These are phyloP conservation scores for Trypanosoma mega DNA, from an alignment of 208 protist genomes.

Conservation along the genomic window DNA sequence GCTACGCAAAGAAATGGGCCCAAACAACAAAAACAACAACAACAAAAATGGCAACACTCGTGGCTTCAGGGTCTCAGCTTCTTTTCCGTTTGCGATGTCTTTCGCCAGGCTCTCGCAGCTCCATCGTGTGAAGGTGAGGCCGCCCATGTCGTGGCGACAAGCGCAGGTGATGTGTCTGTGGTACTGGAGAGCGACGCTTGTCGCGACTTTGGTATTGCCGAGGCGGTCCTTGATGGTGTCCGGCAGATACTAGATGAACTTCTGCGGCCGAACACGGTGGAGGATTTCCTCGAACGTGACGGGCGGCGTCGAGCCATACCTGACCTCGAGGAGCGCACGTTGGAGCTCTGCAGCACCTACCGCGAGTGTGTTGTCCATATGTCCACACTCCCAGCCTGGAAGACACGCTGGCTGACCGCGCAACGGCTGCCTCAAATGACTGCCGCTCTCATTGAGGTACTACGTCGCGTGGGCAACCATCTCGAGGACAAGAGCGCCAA, in stretches of 20 bases:
- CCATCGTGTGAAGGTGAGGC: background rate
- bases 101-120: slow-evolving; percentile 5
- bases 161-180: background rate
- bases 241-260: slow-evolving; percentile 49
- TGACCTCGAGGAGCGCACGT: slow-evolving; percentile 5
- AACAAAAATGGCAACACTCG: no score
- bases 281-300: slow-evolving; percentile 4
- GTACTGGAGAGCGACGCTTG: slow-evolving; percentile 42
- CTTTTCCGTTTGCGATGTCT: slow-evolving; percentile 23
- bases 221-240: slow-evolving; percentile 48
- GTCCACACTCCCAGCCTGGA: slow-evolving; percentile 51
- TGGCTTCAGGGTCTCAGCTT: slow-evolving; percentile 18
- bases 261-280: slow-evolving; percentile 11
- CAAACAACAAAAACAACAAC: no score
- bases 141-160: background rate
- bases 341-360: slow-evolving; percentile 38
- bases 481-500: no score
- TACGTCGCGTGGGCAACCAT: slow-evolving; percentile 29
- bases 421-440: slow-evolving; percentile 47
- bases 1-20: no score
- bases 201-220: slow-evolving; percentile 53
- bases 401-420: slow-evolving; percentile 59
- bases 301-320: background rate
- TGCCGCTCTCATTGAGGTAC: slow-evolving; percentile 34
- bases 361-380: slow-evolving; percentile 42